Conservation (phyloP, 2,329 filamentous ascomycete genomes). For the Orbilia ellipsospora region DNA sequence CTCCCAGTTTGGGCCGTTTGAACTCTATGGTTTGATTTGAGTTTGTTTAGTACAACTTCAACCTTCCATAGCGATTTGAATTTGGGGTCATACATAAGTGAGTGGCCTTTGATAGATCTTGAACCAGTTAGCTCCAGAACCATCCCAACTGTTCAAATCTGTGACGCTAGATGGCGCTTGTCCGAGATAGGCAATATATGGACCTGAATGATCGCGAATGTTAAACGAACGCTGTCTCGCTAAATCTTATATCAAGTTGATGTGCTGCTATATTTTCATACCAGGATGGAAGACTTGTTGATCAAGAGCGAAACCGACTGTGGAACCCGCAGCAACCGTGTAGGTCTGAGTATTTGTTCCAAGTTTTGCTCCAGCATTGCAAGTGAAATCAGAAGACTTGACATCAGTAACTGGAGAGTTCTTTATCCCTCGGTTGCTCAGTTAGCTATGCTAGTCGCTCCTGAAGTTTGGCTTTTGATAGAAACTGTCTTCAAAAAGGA, state of each 20-base stretch:
- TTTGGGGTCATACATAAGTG: slow-evolving; percentile 18
- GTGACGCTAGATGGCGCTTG: slow-evolving; percentile 59
- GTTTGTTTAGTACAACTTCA: neutral
- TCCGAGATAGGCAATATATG: slow-evolving; percentile 64
- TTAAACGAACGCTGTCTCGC: slow-evolving; percentile 1
- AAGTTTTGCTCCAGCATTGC: slow-evolving; percentile 42
- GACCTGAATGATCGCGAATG: slow-evolving; percentile 55
- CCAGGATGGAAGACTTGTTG: slow-evolving; percentile 63
- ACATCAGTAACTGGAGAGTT: slow-evolving; percentile 64
- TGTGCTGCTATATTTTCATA: neutral
- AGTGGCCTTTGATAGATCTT: slow-evolving; percentile 59
- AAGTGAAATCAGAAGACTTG: slow-evolving; percentile 61
- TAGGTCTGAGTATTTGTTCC: slow-evolving; percentile 62
- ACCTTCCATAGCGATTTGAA: neutral
- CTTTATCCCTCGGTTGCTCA: slow-evolving; percentile 12
- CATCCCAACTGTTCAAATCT: slow-evolving; percentile 59
- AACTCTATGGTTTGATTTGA: slow-evolving; percentile 58
- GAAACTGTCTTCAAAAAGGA: too few relatives aligned
- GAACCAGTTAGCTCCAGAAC: slow-evolving; percentile 62
- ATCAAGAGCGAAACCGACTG: slow-evolving; percentile 55
- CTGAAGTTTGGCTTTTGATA: neutral
- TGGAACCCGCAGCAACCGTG: slow-evolving; percentile 62
- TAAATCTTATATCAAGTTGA: neutral
- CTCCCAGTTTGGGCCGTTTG: slow-evolving; percentile 59
- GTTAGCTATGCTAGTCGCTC: neutral